Conservation (phyloP, 139 green algal genomes). For the Gonium pectorale region DNA sequence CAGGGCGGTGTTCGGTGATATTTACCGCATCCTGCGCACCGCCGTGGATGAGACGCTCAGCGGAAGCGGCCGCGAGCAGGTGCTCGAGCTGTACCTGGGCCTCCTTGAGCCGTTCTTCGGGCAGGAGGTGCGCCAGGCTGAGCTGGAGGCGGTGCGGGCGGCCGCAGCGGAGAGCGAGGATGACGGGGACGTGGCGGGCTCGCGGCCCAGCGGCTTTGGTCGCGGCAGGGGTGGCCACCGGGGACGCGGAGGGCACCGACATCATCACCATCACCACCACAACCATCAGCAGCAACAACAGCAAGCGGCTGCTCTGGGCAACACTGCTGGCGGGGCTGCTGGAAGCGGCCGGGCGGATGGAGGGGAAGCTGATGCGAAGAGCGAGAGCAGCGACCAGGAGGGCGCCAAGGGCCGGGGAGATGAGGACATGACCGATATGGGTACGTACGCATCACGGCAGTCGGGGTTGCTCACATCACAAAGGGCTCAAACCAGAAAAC, state of each 20-base stretch:
- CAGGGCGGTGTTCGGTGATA: conserved; percentile 69
- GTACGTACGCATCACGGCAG: not conserved
- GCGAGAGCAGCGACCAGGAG: conserved; percentile 53
- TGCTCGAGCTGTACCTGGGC: conserved; percentile 81
- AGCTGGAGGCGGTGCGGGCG: conserved; percentile 24
- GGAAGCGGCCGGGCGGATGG: not conserved
- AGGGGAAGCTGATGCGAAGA: conserved; percentile 27
- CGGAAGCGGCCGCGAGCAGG: conserved; percentile 44
- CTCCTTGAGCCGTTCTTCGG: conserved; percentile 93
- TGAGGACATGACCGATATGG: conserved; percentile 47
- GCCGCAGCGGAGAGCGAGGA: conserved; percentile 31
- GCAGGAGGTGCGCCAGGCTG: conserved; percentile 22
- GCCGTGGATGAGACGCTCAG: conserved; percentile 75
- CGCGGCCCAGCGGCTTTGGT: not conserved
- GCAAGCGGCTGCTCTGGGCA: not conserved
- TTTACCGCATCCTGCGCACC: conserved; percentile 83
- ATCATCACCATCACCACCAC: not conserved
- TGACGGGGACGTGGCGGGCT: conserved; percentile 27
- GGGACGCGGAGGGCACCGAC: not conserved
- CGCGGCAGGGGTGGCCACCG: not conserved
- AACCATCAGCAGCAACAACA: not conserved
- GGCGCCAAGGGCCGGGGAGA: conserved; percentile 28
- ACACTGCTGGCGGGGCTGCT: not conserved
- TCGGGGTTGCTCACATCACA: too few relatives aligned
- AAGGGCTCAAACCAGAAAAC: too few relatives aligned